Evolutionary conservation across 108 stramenopile genomes (phyloP).

Genomic region (Mayamaea pseudoterrestris): DNA sequence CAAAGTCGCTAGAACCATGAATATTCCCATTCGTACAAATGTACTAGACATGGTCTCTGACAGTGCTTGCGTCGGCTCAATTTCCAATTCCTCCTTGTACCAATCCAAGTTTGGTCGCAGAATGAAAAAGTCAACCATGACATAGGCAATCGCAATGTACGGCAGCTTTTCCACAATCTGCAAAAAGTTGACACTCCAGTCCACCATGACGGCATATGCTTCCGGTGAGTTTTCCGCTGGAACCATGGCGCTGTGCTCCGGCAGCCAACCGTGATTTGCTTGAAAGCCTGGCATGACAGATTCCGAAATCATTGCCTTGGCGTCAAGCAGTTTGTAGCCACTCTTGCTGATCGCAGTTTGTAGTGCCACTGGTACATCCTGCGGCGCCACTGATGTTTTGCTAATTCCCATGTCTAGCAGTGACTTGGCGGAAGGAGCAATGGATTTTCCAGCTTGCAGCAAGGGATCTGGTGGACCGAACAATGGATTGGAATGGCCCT

Average conservation of each 20-base stretch:
- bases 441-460: conserved; percentile 19
- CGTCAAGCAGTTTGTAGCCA: conserved; percentile 16
- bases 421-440: conserved; percentile 11
- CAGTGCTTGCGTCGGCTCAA: conserved; percentile 16
- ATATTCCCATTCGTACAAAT: conserved; percentile 15
- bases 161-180: conserved; percentile 23
- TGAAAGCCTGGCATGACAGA: conserved; percentile 20
- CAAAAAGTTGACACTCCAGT: conserved; percentile 13
- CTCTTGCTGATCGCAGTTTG: conserved; percentile 4
- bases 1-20: conserved; percentile 14
- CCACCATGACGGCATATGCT: conserved; percentile 11
- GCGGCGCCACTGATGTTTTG: conserved; percentile 6
- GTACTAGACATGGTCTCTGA: conserved; percentile 13
- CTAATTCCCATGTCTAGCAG: conserved; percentile 9
- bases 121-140: conserved; percentile 32
- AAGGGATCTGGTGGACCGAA: conserved; percentile 30
- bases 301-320: neutral
- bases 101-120: conserved; percentile 26
- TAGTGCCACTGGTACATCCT: neutral
- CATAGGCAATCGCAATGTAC: conserved; percentile 22
- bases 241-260: neutral
- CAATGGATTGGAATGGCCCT: conserved; percentile 15
- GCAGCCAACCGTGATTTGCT: conserved; percentile 7
- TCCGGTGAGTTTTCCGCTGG: conserved; percentile 12
- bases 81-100: conserved; percentile 37